Conservation (phyloP, 805 yeast species). For the Ogataea nakhonphanomensis region DNA sequence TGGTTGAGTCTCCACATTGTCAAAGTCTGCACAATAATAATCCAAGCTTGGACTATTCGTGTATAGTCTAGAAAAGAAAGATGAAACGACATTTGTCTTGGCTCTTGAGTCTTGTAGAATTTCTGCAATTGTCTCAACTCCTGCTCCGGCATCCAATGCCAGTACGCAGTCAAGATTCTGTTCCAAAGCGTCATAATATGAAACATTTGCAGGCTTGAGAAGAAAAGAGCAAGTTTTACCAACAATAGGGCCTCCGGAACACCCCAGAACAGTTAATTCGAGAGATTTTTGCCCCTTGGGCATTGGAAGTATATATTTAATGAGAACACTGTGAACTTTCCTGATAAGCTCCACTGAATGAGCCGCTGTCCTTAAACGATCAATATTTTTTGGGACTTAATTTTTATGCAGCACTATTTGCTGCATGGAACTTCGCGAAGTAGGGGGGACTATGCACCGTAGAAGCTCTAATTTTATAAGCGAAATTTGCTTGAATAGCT, state of each 20-base stretch:
- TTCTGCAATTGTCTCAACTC: conserved; percentile 53
- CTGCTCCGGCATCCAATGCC: conserved; percentile 79
- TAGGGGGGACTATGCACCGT: not conserved
- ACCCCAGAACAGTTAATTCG: conserved; percentile 68
- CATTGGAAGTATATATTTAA: not conserved
- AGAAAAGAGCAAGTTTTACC: conserved; percentile 65
- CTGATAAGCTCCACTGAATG: not conserved
- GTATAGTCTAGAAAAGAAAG: conserved; percentile 19
- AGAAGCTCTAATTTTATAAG: not conserved
- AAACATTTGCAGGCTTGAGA: conserved; percentile 49
- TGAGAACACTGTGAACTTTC: not conserved
- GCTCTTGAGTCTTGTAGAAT: conserved; percentile 15
- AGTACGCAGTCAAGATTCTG: conserved; percentile 38
- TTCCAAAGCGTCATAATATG: conserved; percentile 38
- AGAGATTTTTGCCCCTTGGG: conserved; percentile 28
- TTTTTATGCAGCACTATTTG: conserved; percentile 3
- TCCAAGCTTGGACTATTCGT: conserved; percentile 10
- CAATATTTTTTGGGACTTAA: not conserved
- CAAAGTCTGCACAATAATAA: conserved; percentile 9
- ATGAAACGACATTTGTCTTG: conserved; percentile 2
- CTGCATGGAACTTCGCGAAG: conserved; percentile 6
- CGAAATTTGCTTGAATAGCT: no score
- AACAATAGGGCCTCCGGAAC: conserved; percentile 84
- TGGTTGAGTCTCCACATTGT: conserved; percentile 5
- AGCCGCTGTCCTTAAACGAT: not conserved